Base-by-base conservation (phyloP, 2,329 filamentous ascomycete genomes). In the Aspergillus costaricaensis region DNA sequence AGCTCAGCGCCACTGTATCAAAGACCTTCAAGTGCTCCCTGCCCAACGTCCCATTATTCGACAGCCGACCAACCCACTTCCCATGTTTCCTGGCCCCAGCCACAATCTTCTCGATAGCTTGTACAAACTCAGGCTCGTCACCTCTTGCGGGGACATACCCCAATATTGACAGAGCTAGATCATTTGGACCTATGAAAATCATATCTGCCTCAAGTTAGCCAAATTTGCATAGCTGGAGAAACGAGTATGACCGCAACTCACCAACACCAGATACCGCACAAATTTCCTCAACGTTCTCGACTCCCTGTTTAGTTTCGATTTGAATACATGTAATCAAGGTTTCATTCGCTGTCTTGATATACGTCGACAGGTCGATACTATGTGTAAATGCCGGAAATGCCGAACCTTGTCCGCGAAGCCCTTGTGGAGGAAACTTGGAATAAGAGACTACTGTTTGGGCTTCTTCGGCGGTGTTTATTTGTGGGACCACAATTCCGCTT, bases 391-490 rank as follows among this genome's bases (percentile, higher is more conserved):
- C 69, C 2, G 70, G 67, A 56, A 71, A 71, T 0, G 70, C 68
- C 3, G 68, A 71, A 7, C 70, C 70, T 52, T 71, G 67, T 0
- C 72, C 72, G 3, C 72, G 70, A 3, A 69, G 54, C 19, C 70
- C 72, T 38, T 68, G 65, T 1, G 70, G 71, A 5, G 71, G 72
- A 49, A 71, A 75, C 54, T 74, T 74, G 27, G 67, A 59, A 10
- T 38, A 51, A 3, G 64, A 55, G 1, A 74, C 68, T 14, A 74
- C 61, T 15, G 62, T 55, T n/a, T 56, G 39, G 8, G 67, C 69
- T 47, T 72, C 84, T 19, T 82, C 81, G 2, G 86, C 83, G 0
- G 82, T 82, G 62, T 86, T 84, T 65, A 73, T 68, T 56, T 70
- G 67, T 2, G 68, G 70, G 0, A 72, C 67, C 8, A 91, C 83